Evolutionary conservation across 345 rosid genomes (phyloP), one percentile per base, ranked within the genome.

Genomic region (Salix udensis): DNA sequence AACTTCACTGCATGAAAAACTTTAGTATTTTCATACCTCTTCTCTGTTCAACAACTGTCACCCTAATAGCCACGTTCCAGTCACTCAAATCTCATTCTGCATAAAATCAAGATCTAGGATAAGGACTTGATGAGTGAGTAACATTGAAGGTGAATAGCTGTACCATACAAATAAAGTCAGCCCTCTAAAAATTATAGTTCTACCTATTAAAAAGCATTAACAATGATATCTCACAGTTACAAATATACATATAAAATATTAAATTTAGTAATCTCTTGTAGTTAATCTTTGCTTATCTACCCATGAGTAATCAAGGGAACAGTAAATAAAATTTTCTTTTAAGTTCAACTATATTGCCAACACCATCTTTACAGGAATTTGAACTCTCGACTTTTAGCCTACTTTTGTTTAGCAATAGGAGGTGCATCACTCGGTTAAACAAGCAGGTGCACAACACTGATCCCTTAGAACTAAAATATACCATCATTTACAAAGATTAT

Each of bases 41-140:
- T 61, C 65, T 36, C 44, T 50, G 24, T 55, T 75, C 87, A 87
- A 79, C 76, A 81, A 79, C 75, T 78, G 72, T 71, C 78, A 39
- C 37, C 75, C 74, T 48, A 74, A 76, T 8, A 48, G 70, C 82
- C 60, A 60, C 67, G 52, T 50, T 80, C 73, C 48, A n/a, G 72
- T 71, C 78, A 39, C 31, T 77, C 76, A 58, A 74, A 76, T 12
- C 44, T 60, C 76, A 53, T 68, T 69, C 83, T 76, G 83, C 76
- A 76, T 39, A 53, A 65, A 74, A 67, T 69, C 28, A 60, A 67
- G 37, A 71, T 30, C 55, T 34, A 74, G 52, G 11, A 2, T 40
- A 21, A 21, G 61, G 62, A 55, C 26, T n/a, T 55, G 62, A n/a
- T n/a, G 28, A n/a, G 4, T 26, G 9, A 55, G 13, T n/a, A 55